phyloP scores from a whole-genome alignment of 352 stramenopile genomes.

The Phytopythium vexans region DNA sequence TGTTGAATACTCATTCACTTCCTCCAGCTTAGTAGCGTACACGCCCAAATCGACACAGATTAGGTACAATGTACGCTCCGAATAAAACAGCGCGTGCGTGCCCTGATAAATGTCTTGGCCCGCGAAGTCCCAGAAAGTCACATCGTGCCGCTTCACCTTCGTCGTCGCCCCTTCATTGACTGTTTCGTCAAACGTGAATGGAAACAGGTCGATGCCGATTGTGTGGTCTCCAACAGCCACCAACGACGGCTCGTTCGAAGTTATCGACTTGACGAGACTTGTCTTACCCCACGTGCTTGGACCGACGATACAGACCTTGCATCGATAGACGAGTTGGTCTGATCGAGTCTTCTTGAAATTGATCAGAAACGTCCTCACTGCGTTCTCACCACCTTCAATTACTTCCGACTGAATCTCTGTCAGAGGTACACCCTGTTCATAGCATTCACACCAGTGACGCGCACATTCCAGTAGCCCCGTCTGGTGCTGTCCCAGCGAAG shows the following conservation, averaged over 20 bases:
- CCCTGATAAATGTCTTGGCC: no score
- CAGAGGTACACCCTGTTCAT: neutral
- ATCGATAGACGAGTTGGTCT: no score
- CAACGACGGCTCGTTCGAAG: constrained; percentile 5
- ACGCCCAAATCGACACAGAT: no score
- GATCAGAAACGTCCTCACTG: no score
- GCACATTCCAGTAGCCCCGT: constrained; percentile 1
- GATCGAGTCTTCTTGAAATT: no score
- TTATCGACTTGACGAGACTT: constrained; percentile 27
- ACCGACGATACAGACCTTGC: constrained; percentile 28
- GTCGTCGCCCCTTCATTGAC: neutral
- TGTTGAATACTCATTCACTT: no score
- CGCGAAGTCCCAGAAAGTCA: no score
- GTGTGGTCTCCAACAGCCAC: constrained; percentile 21
- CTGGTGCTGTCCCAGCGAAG: constrained; percentile 1
- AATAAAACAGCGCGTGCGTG: no score
- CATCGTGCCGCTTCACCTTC: constrained; percentile 1
- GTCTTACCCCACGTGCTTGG: constrained; percentile 29
- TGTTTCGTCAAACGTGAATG: constrained; percentile 18
- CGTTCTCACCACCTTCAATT: no score
- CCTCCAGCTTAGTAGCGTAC: no score
- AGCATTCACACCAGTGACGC: constrained; percentile 2
- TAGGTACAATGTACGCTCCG: no score
- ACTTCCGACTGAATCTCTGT: neutral
- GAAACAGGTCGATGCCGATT: constrained; percentile 29